Conservation (phyloP, 441 rosid species). For the Syzygium malaccense region DNA sequence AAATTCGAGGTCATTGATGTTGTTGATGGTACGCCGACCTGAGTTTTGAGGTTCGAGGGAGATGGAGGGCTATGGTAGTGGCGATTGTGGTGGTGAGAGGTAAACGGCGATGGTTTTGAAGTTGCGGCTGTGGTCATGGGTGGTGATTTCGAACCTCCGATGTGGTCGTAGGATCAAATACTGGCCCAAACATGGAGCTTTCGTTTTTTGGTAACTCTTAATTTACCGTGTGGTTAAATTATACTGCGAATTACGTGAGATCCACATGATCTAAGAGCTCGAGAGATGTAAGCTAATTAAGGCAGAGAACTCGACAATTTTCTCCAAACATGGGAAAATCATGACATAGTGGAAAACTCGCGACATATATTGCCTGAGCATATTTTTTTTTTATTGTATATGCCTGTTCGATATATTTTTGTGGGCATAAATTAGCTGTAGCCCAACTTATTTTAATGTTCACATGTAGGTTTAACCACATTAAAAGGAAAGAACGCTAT, state of each 20-base stretch:
- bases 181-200: not conserved
- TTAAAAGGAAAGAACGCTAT: not conserved
- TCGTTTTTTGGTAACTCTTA: not conserved
- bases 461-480: not conserved
- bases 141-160: not conserved
- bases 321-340: not conserved
- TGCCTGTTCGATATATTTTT: not conserved
- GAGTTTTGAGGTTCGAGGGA: not conserved
- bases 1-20: not conserved
- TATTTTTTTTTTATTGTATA: not conserved
- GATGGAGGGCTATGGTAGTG: not conserved
- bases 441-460: not conserved
- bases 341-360: not conserved
- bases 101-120: not conserved
- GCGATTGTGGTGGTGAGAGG: not conserved
- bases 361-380: fast-evolving
- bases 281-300: not conserved
- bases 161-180: not conserved
- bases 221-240: not conserved
- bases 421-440: not conserved
- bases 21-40: not conserved
- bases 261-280: not conserved
- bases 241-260: fast-evolving
- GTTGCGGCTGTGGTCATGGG: not conserved
- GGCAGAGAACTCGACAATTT: fast-evolving